Percentiles rank a stretch among this genome's conserved stretches.
Conservation (phyloP, 2,329 filamentous ascomycete species). For the Xenosphaeropsis pyriputrescens region DNA sequence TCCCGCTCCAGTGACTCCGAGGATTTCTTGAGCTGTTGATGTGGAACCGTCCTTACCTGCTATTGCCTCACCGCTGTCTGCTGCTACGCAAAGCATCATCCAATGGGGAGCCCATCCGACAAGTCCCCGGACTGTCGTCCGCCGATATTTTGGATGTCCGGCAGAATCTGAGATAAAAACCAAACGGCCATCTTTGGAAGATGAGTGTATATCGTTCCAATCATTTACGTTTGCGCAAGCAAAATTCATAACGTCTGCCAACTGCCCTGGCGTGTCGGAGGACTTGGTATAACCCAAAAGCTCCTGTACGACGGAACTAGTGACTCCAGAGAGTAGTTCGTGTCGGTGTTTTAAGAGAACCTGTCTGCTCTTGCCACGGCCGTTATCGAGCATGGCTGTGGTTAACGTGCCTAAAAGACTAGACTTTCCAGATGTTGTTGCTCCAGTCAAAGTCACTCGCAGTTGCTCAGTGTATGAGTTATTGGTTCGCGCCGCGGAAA, state of each 20-base stretch:
- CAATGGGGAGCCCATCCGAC: conserved; percentile 94
- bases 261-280: conserved; percentile 13
- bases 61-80: conserved; percentile 47
- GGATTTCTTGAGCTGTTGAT: conserved; percentile 32
- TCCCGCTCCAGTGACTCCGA: conserved; percentile 35
- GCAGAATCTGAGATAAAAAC: conserved; percentile 88
- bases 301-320: conserved; percentile 89
- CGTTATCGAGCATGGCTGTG: conserved; percentile 81
- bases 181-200: conserved; percentile 57
- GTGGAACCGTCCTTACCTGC: conserved; percentile 20
- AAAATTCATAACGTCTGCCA: conserved; percentile 57
- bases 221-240: conserved; percentile 74
- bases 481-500: neutral
- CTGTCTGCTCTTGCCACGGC: conserved; percentile 75
- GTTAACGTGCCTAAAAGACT: conserved; percentile 79
- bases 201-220: conserved; percentile 87
- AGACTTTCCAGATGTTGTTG: conserved; percentile 86
- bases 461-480: conserved; percentile 55
- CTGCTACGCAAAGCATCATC: conserved; percentile 76
- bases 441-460: conserved; percentile 74
- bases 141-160: conserved; percentile 75
- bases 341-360: conserved; percentile 86
- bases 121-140: conserved; percentile 79
- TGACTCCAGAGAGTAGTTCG: conserved; percentile 82
- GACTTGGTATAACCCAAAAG: conserved; percentile 63